Base-by-base conservation (phyloP, 169 alveolate species). In the Plasmodium vinckei region DNA sequence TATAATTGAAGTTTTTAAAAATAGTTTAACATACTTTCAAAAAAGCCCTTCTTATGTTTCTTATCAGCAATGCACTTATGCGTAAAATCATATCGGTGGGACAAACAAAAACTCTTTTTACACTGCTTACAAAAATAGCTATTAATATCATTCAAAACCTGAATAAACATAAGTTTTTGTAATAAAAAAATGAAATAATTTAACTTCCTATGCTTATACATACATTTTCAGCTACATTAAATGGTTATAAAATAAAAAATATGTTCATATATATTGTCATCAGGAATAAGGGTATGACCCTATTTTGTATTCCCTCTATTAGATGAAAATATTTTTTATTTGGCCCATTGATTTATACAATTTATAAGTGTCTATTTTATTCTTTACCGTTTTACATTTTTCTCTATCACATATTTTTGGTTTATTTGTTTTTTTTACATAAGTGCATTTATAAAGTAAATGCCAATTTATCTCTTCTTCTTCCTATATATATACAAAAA, bases 141-240 rank as follows among this genome's bases (percentile, higher is more conserved):
- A 46, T 79, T 79, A 60, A 79, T 79, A 13, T 15, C 89, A 59
- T 79, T 79, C 61, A 79, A 69, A 69, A 42, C 89, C 89, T 79
- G 63, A 44, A 69, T 13, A 47, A 10, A 21, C 2, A 21, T 23
- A 49, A 5, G 13, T 67, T 53, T 51, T 33, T 3, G 4, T 33
- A 33, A 33, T 4, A 65, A 53, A 13, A 27, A 47, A 42, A 47
- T 21, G 5, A 17, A 70, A 51, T 21, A 23, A 19, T 27, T 25
- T 19, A 7, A 21, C 13, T 61, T 25, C 12, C 27, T 61, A 21
- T 49, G 19, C 13, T 9, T 70, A 13, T 70, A 25, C 7, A 49
- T 17, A 15, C 13, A 67, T 17, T 13, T 44, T 46, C 6, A 7
- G 13, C 5, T 44, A 44, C 21, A 10, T 3, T 63, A 4, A 9